phyloP scores from a whole-genome alignment of 192 early-diverging fungal species.

The Backusella psychrophila region DNA sequence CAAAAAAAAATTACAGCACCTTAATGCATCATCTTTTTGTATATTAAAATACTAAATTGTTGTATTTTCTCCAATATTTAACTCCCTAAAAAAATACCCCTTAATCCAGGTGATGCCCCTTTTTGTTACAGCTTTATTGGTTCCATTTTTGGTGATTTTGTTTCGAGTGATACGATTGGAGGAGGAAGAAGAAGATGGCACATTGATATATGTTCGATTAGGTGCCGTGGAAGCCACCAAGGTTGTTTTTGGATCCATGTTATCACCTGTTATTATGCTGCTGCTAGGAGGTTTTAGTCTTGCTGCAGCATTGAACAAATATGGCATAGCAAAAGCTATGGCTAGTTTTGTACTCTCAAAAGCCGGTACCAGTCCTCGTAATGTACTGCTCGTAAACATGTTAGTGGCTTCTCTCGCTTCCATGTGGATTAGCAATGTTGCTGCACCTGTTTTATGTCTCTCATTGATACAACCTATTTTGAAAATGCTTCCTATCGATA shows the following conservation, averaged over 20 bases:
- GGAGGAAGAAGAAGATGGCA: slow-evolving; percentile 35
- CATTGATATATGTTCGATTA: slow-evolving; percentile 47
- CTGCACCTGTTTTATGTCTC: slow-evolving; percentile 96
- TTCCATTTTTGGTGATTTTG: slow-evolving; percentile 83
- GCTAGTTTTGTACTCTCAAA: slow-evolving; percentile 83
- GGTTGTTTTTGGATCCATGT: slow-evolving; percentile 89
- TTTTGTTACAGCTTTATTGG: slow-evolving; percentile 88
- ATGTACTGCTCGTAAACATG: slow-evolving; percentile 91
- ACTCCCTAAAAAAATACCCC: neutral
- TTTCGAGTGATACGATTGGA: slow-evolving; percentile 77
- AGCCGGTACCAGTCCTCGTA: slow-evolving; percentile 80
- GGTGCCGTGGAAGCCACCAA: slow-evolving; percentile 76
- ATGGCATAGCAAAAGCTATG: slow-evolving; percentile 87
- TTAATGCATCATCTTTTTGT: neutral
- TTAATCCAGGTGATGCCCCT: slow-evolving; percentile 76
- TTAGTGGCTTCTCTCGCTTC: slow-evolving; percentile 91
- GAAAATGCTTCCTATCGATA: slow-evolving; percentile 75
- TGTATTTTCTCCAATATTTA: neutral
- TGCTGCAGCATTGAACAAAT: slow-evolving; percentile 92
- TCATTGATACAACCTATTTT: slow-evolving; percentile 92
- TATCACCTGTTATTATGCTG: slow-evolving; percentile 94
- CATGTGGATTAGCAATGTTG: slow-evolving; percentile 99
- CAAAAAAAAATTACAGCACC: neutral
- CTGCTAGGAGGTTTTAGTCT: slow-evolving; percentile 93
- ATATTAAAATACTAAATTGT: neutral